These are phyloP conservation scores for Beauveria varroae DNA, from an alignment of 2,329 filamentous ascomycete species.

Conservation along the genomic window DNA sequence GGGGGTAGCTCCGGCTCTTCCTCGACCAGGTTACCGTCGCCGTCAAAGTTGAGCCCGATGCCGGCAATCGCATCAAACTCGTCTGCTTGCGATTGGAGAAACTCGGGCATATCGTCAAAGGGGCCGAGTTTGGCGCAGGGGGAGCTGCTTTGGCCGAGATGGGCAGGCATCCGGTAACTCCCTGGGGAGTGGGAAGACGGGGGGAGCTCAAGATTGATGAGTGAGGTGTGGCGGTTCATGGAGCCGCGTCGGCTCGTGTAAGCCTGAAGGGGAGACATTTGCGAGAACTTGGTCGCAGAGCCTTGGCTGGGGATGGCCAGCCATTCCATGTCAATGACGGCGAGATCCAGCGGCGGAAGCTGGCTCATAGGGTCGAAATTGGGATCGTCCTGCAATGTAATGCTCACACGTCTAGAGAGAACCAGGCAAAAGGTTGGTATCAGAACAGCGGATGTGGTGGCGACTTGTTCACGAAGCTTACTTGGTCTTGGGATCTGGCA, in stretches of 20 bases:
- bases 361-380: conserved; percentile 46
- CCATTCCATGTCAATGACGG: conserved; percentile 29
- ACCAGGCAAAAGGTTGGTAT: too few relatives aligned
- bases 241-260: conserved; percentile 22
- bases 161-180: conserved; percentile 25
- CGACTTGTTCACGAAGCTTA: conserved; percentile 30
- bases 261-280: conserved; percentile 32
- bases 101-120: conserved; percentile 18
- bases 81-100: conserved; percentile 30
- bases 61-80: conserved; percentile 31
- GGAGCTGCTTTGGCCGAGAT: conserved; percentile 27
- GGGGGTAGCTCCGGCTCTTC: conserved; percentile 37
- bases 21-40: conserved; percentile 41
- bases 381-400: conserved; percentile 76
- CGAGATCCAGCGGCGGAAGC: conserved; percentile 26
- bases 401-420: conserved; percentile 57
- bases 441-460: neutral
- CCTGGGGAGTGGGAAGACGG: conserved; percentile 27
- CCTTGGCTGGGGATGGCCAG: conserved; percentile 28
- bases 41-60: conserved; percentile 43
- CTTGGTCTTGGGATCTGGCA: conserved; percentile 64
- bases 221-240: conserved; percentile 20
- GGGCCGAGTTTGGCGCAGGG: conserved; percentile 19
- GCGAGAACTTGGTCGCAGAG: conserved; percentile 32
- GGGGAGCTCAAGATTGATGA: conserved; percentile 25